Evolutionary conservation across 805 yeast species (phyloP), one percentile per base, ranked within the genome.

Genomic region (Cyberlindnera petersonii): DNA sequence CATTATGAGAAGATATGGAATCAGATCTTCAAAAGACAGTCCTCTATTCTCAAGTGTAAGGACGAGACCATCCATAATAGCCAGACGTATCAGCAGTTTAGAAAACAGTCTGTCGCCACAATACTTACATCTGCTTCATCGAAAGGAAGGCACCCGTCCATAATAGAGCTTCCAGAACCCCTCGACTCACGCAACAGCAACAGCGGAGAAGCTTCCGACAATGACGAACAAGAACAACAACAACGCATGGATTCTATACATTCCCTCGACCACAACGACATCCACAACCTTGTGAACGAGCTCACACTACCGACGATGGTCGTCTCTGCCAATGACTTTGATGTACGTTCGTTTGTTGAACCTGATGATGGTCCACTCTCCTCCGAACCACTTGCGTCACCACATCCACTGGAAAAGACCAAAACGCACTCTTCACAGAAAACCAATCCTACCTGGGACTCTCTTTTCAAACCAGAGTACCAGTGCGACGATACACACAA

Each of bases 1-100:
- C 66, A 64, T 35, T 72, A 72, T 51, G 75, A 72, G 45, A 60
- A 65, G 51, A 60, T 59, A 37, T 68, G 67, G 61, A 69, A 66
- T 39, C 42, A 46, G 31, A 41, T 54, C 7, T 60, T 58, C 49
- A 56, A 59, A 33, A 49, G 61, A 31, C 52, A 59, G 31, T 55
- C 54, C 15, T 57, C 62, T 7, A 53, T 59, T 5, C 39, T 60
- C 33, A 59, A 57, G 39, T 58, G 63, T 35, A 53, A 56, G 33
- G 58, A 54, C n/a, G 56, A 46, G 26, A 19, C 41, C 3, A 15
- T 29, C 4, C 37, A 41, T 3, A 43, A 38, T 16, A 44, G 33
- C 13, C 46, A 55, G 19, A 42, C 41, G 26, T 44, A 33, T 4
- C 37, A 26, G 23, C 44, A 40, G 14, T 48, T 42, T 14, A 36